Base-by-base conservation (phyloP, 2,329 filamentous ascomycete genomes). In the Rhynchosporium agropyri region DNA sequence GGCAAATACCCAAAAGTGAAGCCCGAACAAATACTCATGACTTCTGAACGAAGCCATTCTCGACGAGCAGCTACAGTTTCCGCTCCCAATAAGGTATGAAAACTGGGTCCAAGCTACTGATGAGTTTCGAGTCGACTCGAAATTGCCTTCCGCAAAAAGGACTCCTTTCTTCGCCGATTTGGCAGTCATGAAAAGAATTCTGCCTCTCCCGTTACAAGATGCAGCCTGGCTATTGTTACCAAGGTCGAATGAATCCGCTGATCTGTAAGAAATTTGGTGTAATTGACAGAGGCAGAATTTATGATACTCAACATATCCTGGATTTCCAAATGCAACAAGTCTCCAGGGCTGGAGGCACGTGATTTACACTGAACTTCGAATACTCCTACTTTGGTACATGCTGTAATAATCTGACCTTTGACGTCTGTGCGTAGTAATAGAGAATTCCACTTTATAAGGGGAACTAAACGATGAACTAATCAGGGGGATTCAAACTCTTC, bases 101-200 rank as follows among this genome's bases (percentile, higher is more conserved):
- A 28, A 31, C 12, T 51, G 48, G 20, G 48, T 31, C 36, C 48
- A 15, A 33, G 48, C 48, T 7, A 51, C 29, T 3, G 48, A 51
- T 4, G 48, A 51, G 29, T 36, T 33, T 15, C 33, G 12, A 36
- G 48, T 51, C 6, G 48, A 51, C 8, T 51, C 48, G 6, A 51
- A 51, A 10, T 51, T 51, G n/a, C 48, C 48, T n/a, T 51, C 29
- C 29, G 48, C 48, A 8, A 51, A 51, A 15, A 51, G 6, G 28
- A 51, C 20, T 13, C 48, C 48, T 5, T 15, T 33, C 48, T 51
- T 28, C 29, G 33, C 9, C 13, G 48, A 51, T 13, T 51, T 51
- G 48, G 48, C 48, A 15, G 12, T 51, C 48, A 51, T 51, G 29
- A 33, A 31, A 36, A 51, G 28, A 8, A 51, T 28, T 8, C 36